Evolutionary conservation across 2,329 filamentous ascomycete species (phyloP).

Genomic region (Neurospora crassa): DNA sequence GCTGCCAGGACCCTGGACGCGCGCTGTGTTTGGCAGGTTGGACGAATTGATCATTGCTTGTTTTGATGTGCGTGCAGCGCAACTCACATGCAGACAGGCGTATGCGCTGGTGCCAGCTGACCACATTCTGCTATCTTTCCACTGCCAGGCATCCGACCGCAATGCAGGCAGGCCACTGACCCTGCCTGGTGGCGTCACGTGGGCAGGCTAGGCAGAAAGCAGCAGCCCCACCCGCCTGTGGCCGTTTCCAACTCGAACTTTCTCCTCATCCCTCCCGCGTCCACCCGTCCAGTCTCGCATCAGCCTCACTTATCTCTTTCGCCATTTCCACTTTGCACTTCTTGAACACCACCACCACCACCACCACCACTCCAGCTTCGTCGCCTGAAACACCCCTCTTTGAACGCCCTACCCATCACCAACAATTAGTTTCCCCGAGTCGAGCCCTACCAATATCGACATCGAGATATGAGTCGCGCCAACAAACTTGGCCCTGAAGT

Average conservation of each 20-base stretch:
- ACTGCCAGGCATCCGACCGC: not conserved
- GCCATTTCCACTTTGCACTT: constrained; percentile 9
- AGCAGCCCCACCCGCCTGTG: constrained; percentile 8
- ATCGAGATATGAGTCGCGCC: constrained; percentile 87
- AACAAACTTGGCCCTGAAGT: constrained; percentile 98
- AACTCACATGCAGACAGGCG: not conserved
- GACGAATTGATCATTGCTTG: not conserved
- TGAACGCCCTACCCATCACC: constrained; percentile 12
- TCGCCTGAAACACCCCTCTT: constrained; percentile 5
- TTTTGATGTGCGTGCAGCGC: not conserved
- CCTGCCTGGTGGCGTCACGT: constrained; percentile 14
- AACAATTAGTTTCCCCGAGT: constrained; percentile 11
- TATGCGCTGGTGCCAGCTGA: not conserved
- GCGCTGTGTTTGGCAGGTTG: not conserved
- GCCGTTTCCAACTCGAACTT: constrained; percentile 16
- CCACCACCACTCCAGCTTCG: constrained; percentile 2
- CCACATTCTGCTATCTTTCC: not conserved
- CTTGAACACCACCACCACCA: constrained; percentile 8
- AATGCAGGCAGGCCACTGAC: not conserved
- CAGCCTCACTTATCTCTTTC: constrained; percentile 12
- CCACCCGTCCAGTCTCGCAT: constrained; percentile 13
- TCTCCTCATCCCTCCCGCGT: constrained; percentile 19
- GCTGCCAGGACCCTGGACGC: not conserved
- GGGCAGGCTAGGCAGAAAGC: constrained; percentile 12
- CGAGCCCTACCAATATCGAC: constrained; percentile 19